Evolutionary conservation across 176 grass and related monocot genomes (phyloP).

Genomic region (Cenchrus fungigraminus): DNA sequence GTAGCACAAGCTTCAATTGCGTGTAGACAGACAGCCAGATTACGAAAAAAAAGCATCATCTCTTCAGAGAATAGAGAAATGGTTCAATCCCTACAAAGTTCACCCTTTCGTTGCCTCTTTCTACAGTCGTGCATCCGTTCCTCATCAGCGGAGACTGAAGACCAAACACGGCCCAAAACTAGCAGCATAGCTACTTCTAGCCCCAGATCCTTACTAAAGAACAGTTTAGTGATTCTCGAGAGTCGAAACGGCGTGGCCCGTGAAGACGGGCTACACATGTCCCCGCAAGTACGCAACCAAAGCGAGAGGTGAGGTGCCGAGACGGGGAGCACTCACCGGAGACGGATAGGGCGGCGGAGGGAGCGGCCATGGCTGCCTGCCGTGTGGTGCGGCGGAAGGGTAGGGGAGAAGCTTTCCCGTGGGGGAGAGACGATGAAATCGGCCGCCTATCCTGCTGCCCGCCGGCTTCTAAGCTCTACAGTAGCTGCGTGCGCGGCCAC

Average conservation of each 20-base stretch:
- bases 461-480: neutral
- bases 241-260: neutral
- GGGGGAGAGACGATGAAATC: constrained; percentile 10
- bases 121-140: neutral
- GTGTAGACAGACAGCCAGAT: neutral
- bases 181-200: neutral
- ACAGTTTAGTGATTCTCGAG: neutral
- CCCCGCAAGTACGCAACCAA: neutral
- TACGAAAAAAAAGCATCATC: neutral
- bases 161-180: neutral
- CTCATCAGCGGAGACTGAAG: neutral
- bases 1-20: neutral
- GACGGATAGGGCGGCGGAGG: constrained; percentile 39
- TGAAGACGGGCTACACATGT: neutral
- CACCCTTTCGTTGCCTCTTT: neutral
- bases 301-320: neutral
- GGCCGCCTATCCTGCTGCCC: constrained; percentile 1
- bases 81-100: neutral
- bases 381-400: neutral
- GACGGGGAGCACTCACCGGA: constrained; percentile 18
- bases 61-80: neutral
- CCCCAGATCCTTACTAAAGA: neutral
- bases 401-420: neutral
- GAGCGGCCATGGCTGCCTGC: constrained; percentile 41
- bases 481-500: no score